These are phyloP conservation scores for Hemileia vastatrix DNA, from an alignment of 1,284 basidiomycete species.

Conservation along the genomic window DNA sequence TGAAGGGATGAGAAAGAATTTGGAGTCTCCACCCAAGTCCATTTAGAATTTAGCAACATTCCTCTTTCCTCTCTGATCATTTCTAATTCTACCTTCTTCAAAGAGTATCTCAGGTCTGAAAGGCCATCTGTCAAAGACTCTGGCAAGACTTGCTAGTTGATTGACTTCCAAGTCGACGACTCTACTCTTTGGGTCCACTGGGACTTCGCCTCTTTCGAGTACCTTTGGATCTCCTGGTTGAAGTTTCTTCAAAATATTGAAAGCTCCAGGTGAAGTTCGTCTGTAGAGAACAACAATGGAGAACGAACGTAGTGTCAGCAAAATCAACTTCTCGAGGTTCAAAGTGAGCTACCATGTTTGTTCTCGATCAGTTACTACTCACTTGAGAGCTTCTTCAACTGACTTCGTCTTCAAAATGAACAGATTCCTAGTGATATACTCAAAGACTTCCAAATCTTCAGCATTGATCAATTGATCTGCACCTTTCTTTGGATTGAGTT, in stretches of 20 bases:
- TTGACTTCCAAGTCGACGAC: constrained; percentile 33
- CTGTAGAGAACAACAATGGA: neutral
- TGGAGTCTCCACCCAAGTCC: too few relatives aligned
- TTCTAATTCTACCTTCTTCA: constrained; percentile 31
- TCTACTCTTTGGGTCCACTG: constrained; percentile 26
- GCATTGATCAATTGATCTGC: neutral
- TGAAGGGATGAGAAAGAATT: too few relatives aligned
- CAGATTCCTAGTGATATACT: constrained; percentile 37
- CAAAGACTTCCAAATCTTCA: constrained; percentile 31
- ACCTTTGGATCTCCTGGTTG: constrained; percentile 24
- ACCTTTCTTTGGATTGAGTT: neutral
- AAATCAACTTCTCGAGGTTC: neutral
- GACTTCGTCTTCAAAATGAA: constrained; percentile 34
- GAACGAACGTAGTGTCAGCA: neutral
- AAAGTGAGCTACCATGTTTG: neutral
- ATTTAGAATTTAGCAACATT: neutral
- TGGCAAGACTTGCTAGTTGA: constrained; percentile 36
- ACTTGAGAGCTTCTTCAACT: constrained; percentile 32
- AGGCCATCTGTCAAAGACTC: constrained; percentile 41
- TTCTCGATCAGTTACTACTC: constrained; percentile 6
- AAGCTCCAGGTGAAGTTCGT: constrained; percentile 34
- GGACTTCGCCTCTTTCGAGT: neutral
- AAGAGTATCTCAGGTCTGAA: constrained; percentile 36
- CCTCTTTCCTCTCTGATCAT: constrained; percentile 24
- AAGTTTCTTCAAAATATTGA: constrained; percentile 35